Percentiles rank a stretch among this genome's conserved stretches.
phyloP scores from a whole-genome alignment of 306 rosid genomes.

The Casuarina equisetifolia region DNA sequence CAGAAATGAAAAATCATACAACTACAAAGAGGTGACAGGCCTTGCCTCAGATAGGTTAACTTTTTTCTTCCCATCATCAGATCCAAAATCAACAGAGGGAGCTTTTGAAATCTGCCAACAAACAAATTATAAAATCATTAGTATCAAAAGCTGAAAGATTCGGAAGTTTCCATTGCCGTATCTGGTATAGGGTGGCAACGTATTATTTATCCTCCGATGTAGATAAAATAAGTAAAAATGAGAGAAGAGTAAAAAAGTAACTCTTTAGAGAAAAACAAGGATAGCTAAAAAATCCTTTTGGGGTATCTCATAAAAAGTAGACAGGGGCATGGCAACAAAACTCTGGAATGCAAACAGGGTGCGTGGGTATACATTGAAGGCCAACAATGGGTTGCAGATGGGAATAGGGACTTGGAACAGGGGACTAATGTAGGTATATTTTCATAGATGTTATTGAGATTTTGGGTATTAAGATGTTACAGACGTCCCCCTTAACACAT shows the following conservation, averaged over 20 bases:
- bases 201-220: neutral
- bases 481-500: neutral
- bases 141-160: neutral
- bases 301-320: neutral
- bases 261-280: neutral
- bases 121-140: neutral
- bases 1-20: conserved; percentile 15
- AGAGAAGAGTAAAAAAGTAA: neutral
- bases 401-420: neutral
- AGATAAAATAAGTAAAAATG: neutral
- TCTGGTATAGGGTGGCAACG: neutral
- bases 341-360: neutral
- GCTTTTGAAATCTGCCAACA: conserved; percentile 55
- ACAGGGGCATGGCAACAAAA: neutral
- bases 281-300: neutral
- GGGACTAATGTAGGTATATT: neutral
- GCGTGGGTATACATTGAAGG: neutral
- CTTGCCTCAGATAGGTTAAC: conserved; percentile 82
- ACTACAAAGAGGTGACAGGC: conserved; percentile 14
- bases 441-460: neutral
- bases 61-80: conserved; percentile 48
- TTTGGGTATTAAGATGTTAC: neutral
- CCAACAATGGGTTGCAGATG: neutral
- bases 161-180: neutral
- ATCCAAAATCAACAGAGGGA: conserved; percentile 67